A percentile compares a stretch with the other conserved stretches of the same genome.
Evolutionary conservation across 2,329 filamentous ascomycete genomes (phyloP).

Genomic region (Fusarium armeniacum): DNA sequence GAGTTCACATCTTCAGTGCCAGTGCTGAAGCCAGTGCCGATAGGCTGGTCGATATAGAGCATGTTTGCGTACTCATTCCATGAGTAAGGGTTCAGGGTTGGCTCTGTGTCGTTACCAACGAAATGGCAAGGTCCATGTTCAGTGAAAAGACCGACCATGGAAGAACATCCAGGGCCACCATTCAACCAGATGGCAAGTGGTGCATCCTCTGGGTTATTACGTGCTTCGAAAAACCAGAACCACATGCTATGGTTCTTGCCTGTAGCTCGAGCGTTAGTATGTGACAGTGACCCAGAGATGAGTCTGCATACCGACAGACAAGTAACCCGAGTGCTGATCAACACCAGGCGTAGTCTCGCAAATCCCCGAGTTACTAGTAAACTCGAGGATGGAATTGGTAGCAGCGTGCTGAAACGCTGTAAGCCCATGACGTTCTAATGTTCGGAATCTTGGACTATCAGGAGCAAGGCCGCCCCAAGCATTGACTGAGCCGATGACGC

Average conservation of each 20-base stretch:
- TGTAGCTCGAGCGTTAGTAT: constrained; percentile 45
- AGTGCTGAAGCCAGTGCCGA: constrained; percentile 51
- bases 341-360: constrained; percentile 70
- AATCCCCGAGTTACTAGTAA: constrained; percentile 58
- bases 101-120: constrained; percentile 48
- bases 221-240: constrained; percentile 66
- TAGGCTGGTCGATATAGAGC: constrained; percentile 77
- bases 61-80: constrained; percentile 76
- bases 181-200: constrained; percentile 70
- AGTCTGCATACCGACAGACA: constrained; percentile 64
- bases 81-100: constrained; percentile 68
- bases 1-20: constrained; percentile 50
- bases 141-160: constrained; percentile 63
- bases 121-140: constrained; percentile 87
- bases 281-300: neutral
- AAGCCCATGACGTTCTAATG: constrained; percentile 23
- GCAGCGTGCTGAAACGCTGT: constrained; percentile 40
- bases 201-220: constrained; percentile 56
- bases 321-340: constrained; percentile 76
- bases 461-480: constrained; percentile 40
- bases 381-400: constrained; percentile 45
- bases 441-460: constrained; percentile 40
- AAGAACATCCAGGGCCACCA: constrained; percentile 54
- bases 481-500: constrained; percentile 32
- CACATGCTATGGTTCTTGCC: constrained; percentile 50